Evolutionary conservation across 768 basidiomycete species (phyloP), one percentile per base, ranked within the genome.

Genomic region (Paxillus rubicundulus): DNA sequence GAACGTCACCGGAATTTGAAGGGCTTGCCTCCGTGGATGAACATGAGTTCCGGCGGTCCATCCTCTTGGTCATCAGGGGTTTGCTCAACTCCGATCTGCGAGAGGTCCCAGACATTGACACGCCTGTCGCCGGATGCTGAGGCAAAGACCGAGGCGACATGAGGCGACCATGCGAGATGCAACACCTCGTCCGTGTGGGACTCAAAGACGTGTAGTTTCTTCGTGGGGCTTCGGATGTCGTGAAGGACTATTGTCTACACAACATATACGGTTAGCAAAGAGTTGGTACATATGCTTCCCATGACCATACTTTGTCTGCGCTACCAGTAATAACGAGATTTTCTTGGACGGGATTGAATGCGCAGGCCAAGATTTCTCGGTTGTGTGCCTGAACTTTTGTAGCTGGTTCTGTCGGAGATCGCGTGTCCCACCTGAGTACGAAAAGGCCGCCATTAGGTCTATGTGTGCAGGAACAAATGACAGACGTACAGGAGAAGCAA

Each of bases 1-100:
- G 53, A 30, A 46, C 28, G 21, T 17, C n/a, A 13, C 20, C 17
- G n/a, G 17, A 38, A 16, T 20, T 39, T 21, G 8, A 8, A 33
- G 61, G 65, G 58, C 82, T 55, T 75, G 83, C 89, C 97, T 60
- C 97, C 97, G 60, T 99, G 97, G 43, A 98, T 82, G 70, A 99
- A 99, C 58, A 98, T 71, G 52, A 98, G 72, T 69, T 99, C 97
- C 1, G 97, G 97, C 14, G 97, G 94, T 1, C 97, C 97, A 63
- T 99, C 97, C 68, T 99, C 97, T 53, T 93, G 90, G 65, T 99
- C 97, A 59, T 99, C 97, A 4, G 96, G 97, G 2, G 92, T 91
- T 70, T 99, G 97, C 68, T 99, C 97, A 37, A 87, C 81, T 1
- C 97, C 97, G 56, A 98, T 96, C 54, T 87, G 81, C 20, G 84